Base-by-base conservation (phyloP, 352 stramenopile species). In the Proteromonas lacertae region DNA sequence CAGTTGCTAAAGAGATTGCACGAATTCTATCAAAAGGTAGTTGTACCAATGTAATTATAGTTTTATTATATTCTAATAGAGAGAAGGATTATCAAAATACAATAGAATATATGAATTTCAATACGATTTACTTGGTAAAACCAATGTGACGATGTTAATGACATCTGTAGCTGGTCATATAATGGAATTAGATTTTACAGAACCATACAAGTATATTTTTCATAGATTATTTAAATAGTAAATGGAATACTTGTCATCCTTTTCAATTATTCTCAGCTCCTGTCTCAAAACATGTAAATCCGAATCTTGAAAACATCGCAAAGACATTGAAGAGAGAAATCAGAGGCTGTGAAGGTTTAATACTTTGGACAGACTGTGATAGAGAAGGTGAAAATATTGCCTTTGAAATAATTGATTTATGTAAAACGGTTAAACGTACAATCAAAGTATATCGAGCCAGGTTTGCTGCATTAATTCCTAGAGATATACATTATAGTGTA, bases 341-440 rank as follows among this genome's bases (percentile, higher is more conserved):
- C 10, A 52, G 55, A 6, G 35, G 53, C 18, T 62, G 56, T 24
- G 53, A 86, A 42, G 62, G 76, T 59, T 62, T 93, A 0, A 59
- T 90, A 22, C 53, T 93, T 22, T 99, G 89, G 89, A 55, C 97
- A 17, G 89, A 99, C 74, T 98, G 86, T 46, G 89, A 99, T 71
- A 70, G 81, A 19, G 89, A 99, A 51, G 87, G 88, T n/a, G 87
- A 99, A 51, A 92, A 81, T 43, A 88, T 89, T 38, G 72, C 69
- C 7, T 81, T 70, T 42, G 73, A 90, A 38, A 69, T 90, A 21
- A 80, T 82, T 26, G 32, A 55, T 22, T 55, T 88, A 4, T 90
- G 73, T 38, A 56, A 65, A 28, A 57, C 52, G 21, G 60, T 52
- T 6, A 81, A 79, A 39, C 42, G 45, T 4, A 49, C 50, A 4